Conservation (phyloP, 1,284 basidiomycete species). For the Clitocybe nebularis region DNA sequence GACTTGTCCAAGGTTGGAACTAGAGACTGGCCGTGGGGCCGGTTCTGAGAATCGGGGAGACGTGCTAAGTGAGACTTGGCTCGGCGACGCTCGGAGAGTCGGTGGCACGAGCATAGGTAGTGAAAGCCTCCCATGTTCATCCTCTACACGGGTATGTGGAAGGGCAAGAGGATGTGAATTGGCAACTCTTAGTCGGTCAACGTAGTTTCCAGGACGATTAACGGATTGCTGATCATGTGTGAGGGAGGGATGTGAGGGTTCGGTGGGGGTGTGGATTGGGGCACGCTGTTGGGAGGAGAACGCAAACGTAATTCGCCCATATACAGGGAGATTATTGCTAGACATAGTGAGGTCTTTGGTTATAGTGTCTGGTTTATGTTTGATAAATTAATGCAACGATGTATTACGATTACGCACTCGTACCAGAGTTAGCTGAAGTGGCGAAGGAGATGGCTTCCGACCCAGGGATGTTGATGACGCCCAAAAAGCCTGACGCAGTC, state of each 20-base stretch:
- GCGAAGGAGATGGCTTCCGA: conserved; percentile 81
- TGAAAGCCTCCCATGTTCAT: conserved; percentile 18
- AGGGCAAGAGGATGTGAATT: conserved; percentile 11
- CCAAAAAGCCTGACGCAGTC: conserved; percentile 51
- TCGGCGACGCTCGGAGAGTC: conserved; percentile 30
- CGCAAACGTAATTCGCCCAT: conserved; percentile 82
- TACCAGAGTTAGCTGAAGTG: conserved; percentile 76
- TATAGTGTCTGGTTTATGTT: conserved; percentile 62
- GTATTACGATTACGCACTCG: conserved; percentile 23
- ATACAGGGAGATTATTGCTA: conserved; percentile 82
- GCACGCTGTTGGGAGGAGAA: conserved; percentile 47
- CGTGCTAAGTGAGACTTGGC: conserved; percentile 23
- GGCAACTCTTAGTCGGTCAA: conserved; percentile 7
- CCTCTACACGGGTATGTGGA: conserved; percentile 20
- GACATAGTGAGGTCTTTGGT: conserved; percentile 83
- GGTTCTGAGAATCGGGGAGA: conserved; percentile 35
- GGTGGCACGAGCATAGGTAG: conserved; percentile 21
- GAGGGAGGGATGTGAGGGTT: conserved; percentile 10
- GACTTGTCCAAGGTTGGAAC: conserved; percentile 22
- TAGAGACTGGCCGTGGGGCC: conserved; percentile 27
- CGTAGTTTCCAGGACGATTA: conserved; percentile 7
- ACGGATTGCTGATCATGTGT: conserved; percentile 11
- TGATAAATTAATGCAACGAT: conserved; percentile 7
- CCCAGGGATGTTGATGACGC: conserved; percentile 86
- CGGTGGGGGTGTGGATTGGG: conserved; percentile 20